Evolutionary conservation across 495 filamentous ascomycete genomes (phyloP), one percentile per base, ranked within the genome.

Genomic region (Eremomyces bilateralis): DNA sequence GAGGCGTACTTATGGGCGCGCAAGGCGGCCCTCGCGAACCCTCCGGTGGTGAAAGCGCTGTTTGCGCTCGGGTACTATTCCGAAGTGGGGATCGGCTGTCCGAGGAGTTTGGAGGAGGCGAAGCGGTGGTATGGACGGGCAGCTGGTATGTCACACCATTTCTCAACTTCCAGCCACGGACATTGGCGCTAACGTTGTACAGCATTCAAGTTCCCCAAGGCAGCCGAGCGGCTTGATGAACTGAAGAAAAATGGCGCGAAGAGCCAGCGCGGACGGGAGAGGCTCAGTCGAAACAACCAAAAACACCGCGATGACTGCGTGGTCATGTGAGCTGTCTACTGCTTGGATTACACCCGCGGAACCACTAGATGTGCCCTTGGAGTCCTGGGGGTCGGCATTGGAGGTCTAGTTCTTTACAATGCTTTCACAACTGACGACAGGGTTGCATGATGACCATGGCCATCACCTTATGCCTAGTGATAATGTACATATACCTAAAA

Each of bases 51-150:
- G 3, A 95, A 95, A 61, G 88, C 85, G 0, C 77, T 94, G 54
- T 94, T 92, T 61, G 88, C 88, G 0, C 84, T 97, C 80, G 88
- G 88, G 1, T 94, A 94, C 52, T 95, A 88, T 44, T 91, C 82
- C 0, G 88, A 97, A 53, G 76, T 82, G 20, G 88, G 88, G 0
- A 94, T 97, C 42, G 88, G 88, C n/a, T 69, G 76, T 33, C 62
- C 71, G 19, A 68, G 76, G 3, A 83, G 82, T 50, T 39, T 93
- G 42, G 88, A 97, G 46, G 88, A 93, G 57, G 88, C 85, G 15
- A 92, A 93, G 60, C 67, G 81, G 46, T 97, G 88, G 88, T 97
- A 97, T 59, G 93, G 83, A 68, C 68, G 84, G 56, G 82, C 88
- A 59, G 88, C 88, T 56, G 77, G 88, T 94, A 57, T 72, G 85